Conservation (phyloP, 139 green algal genomes). For the Picochlorum sp. region DNA sequence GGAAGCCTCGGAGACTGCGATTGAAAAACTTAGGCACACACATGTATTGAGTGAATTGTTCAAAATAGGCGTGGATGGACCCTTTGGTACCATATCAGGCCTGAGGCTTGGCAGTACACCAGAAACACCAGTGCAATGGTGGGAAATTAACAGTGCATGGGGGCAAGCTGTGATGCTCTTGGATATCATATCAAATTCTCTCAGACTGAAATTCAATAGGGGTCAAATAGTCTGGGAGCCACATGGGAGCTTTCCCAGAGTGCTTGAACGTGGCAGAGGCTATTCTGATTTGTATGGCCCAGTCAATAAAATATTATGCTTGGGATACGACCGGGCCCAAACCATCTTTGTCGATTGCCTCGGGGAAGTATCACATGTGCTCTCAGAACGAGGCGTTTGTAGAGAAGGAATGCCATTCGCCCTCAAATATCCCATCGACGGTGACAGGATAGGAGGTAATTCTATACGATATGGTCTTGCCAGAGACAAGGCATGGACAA, state of each 20-base stretch:
- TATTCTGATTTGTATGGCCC: slow-evolving; percentile 81
- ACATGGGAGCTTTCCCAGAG: slow-evolving; percentile 73
- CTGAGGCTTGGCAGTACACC: slow-evolving; percentile 78
- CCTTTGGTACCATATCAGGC: slow-evolving; percentile 79
- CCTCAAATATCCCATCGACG: slow-evolving; percentile 79
- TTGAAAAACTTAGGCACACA: neutral
- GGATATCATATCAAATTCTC: slow-evolving; percentile 70
- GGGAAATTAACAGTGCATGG: slow-evolving; percentile 96
- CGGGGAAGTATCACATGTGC: slow-evolving; percentile 75
- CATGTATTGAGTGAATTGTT: slow-evolving; percentile 85
- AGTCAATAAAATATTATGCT: slow-evolving; percentile 70
- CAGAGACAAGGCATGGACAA: slow-evolving; percentile 84
- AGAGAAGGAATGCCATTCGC: slow-evolving; percentile 44
- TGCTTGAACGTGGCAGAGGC: slow-evolving; percentile 55
- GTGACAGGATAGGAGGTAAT: slow-evolving; percentile 72
- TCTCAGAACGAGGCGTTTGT: neutral
- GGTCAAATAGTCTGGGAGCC: slow-evolving; percentile 59
- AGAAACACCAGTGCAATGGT: slow-evolving; percentile 76
- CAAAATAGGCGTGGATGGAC: slow-evolving; percentile 76
- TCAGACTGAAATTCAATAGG: slow-evolving; percentile 26
- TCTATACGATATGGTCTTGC: slow-evolving; percentile 76
- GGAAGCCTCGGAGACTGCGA: neutral
- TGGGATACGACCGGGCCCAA: slow-evolving; percentile 81
- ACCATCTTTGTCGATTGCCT: slow-evolving; percentile 70
- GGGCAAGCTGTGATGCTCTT: slow-evolving; percentile 88